Evolutionary conservation across 495 filamentous ascomycete species (phyloP), one percentile per base, ranked within the genome.

Genomic region (Penicillium waksmanii): DNA sequence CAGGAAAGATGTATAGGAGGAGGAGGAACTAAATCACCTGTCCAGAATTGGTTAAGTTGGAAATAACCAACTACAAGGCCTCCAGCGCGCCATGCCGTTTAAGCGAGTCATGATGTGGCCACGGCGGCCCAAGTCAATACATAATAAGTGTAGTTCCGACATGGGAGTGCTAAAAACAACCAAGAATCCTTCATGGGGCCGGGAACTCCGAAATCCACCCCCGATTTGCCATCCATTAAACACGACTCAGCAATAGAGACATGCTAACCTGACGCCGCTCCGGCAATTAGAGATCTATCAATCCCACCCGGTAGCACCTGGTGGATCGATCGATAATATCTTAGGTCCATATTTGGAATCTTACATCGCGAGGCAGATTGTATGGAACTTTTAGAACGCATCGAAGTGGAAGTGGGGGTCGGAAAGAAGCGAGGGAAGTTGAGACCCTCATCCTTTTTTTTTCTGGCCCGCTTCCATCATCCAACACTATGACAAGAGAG

Each of bases 131-230:
- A 44, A 44, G 42, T 44, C 17, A 44, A 44, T 8, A n/a, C 17
- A 44, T 1, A 44, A 19, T 38, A n/a, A 19, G 17, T 4, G 23
- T 23, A 23, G 23, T 3, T 23, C 40, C 5, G 40, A 43, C n/a
- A 19, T 44, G 12, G 12, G n/a, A 19, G 17, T 44, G 4, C 42
- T 44, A 19, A 19, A 44, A 44, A 18, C 17, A 10, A 44, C 17
- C 17, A 3, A 44, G 42, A 44, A 44, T 44, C 42, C 42, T 44
- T 44, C 42, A n/a, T 44, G 42, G 42, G 42, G 42, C 42, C 42
- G 42, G 42, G 19, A 44, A 17, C 42, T n/a, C 42, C 42, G 42
- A 44, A n/a, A 9, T 44, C 42, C 42, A 44, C 42, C 17, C 2
- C 42, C 17, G 9, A 6, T 13, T n/a, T 12, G 12, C 36, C 11